Evolutionary conservation across 2,329 filamentous ascomycete genomes (phyloP).

Genomic region (Aciculosporium take): DNA sequence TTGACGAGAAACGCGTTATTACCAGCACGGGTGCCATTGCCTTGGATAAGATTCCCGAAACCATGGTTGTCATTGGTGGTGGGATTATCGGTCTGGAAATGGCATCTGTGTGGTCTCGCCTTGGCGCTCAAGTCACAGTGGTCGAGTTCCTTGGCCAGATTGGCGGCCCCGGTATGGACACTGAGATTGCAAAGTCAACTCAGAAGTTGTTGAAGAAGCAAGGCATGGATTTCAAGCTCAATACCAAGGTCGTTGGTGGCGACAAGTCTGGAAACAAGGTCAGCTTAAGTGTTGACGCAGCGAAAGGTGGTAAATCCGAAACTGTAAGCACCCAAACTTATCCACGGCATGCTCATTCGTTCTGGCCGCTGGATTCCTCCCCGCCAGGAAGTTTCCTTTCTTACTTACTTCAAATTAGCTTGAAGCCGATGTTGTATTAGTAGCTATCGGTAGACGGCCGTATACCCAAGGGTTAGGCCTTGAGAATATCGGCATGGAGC

Average conservation of each 20-base stretch:
- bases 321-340: slow-evolving; percentile 41
- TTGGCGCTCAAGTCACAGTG: slow-evolving; percentile 89
- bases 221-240: slow-evolving; percentile 94
- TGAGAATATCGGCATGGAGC: slow-evolving; percentile 84
- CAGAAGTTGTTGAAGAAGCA: slow-evolving; percentile 95
- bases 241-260: slow-evolving; percentile 84
- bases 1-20: slow-evolving; percentile 95
- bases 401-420: slow-evolving; percentile 41
- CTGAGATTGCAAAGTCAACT: slow-evolving; percentile 76
- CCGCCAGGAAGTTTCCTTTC: slow-evolving; percentile 4
- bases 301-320: slow-evolving; percentile 93
- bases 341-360: not conserved
- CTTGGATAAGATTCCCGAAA: slow-evolving; percentile 82
- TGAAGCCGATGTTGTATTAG: slow-evolving; percentile 87
- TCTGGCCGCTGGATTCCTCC: not conserved
- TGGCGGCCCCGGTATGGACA: slow-evolving; percentile 93
- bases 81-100: slow-evolving; percentile 99
- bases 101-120: slow-evolving; percentile 91
- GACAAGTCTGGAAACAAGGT: slow-evolving; percentile 66
- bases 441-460: slow-evolving; percentile 89
- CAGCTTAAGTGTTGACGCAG: slow-evolving; percentile 73
- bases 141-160: slow-evolving; percentile 95
- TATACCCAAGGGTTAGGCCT: slow-evolving; percentile 86
- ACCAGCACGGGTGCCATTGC: slow-evolving; percentile 91
- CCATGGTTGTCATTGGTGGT: slow-evolving; percentile 92